Evolutionary conservation across 2,329 filamentous ascomycete genomes (phyloP).

Genomic region (Metarhizium sp.): DNA sequence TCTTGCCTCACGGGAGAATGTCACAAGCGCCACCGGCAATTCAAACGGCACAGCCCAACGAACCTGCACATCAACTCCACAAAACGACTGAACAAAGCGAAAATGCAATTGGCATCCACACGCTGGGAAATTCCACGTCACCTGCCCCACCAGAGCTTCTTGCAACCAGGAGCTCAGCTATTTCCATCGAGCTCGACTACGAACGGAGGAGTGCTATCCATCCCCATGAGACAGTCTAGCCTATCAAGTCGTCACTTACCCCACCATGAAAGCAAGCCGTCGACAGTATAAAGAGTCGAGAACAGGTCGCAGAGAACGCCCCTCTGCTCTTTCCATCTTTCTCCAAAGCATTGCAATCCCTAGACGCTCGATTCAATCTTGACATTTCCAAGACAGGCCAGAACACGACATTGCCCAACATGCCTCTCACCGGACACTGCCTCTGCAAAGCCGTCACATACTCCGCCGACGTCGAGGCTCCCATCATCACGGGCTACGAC

Average conservation of each 20-base stretch:
- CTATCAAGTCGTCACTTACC: slow-evolving; percentile 11
- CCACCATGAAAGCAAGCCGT: slow-evolving; percentile 10
- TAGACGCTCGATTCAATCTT: background rate
- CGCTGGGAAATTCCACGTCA: slow-evolving; percentile 13
- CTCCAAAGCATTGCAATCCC: background rate
- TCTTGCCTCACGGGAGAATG: background rate
- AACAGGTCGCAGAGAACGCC: slow-evolving; percentile 3
- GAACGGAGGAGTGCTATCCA: background rate
- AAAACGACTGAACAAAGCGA: background rate
- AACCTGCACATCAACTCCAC: background rate
- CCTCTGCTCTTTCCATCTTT: background rate
- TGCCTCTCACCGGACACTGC: slow-evolving; percentile 61
- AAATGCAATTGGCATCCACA: background rate
- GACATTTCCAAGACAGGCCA: background rate
- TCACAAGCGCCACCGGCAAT: no score
- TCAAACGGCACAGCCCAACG: no score
- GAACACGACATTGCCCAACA: slow-evolving; percentile 16
- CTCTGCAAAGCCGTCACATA: slow-evolving; percentile 66
- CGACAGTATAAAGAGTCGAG: slow-evolving; percentile 1
- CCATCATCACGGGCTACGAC: slow-evolving; percentile 53
- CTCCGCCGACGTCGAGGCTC: slow-evolving; percentile 42
- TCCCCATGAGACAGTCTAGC: background rate
- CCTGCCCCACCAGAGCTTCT: slow-evolving; percentile 16
- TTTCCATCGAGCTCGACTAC: background rate
- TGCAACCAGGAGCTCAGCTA: background rate